Evolutionary conservation across 1,139 yeast species (phyloP), one percentile per base, ranked within the genome.

Genomic region (Citeromyces hawaiiensis): DNA sequence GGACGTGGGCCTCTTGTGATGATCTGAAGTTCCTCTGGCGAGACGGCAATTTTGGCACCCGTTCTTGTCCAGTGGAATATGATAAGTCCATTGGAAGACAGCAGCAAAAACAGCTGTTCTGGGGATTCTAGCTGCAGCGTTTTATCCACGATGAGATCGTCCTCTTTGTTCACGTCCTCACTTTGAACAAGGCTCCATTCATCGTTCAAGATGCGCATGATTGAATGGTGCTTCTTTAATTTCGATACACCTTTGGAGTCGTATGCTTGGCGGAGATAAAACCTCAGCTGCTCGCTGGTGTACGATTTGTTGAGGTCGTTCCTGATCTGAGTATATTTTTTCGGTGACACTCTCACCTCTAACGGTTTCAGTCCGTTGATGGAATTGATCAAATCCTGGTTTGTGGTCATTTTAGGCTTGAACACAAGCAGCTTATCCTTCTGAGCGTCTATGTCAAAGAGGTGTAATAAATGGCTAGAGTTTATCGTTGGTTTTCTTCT

Each of bases 1-100:
- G 47, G 42, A n/a, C 45, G 53, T 3, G 61, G 54, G 2, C 68
- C 64, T 33, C 57, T 50, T 2, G 67, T 56, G 10, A 57, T 50
- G 30, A 68, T 49, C 40, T 60, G 59, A 35, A 49, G 54, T 23
- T 60, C 57, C 3, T 57, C 59, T 1, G 66, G 60, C 27, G 58
- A 53, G 21, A 76, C 62, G 4, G 65, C 57, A 38, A 77, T 60
- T 42, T 64, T 63, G 10, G 78, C 79, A 0, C 83, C 85, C 8
- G 72, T 61, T 40, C 73, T 61, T 4, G 75, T 60, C 62, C 78
- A 64, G 39, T 68, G 62, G 38, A 70, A 66, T 33, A 72, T 58
- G 31, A 72, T 51, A 23, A 56, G 55, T 4, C 76, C 79, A 38
- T 64, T 63, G 38, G 66, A 59, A 39, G 72, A 63, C 8, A 72